Evolutionary conservation across 2,329 filamentous ascomycete species (phyloP).

Genomic region (Tolypocladium sp.): DNA sequence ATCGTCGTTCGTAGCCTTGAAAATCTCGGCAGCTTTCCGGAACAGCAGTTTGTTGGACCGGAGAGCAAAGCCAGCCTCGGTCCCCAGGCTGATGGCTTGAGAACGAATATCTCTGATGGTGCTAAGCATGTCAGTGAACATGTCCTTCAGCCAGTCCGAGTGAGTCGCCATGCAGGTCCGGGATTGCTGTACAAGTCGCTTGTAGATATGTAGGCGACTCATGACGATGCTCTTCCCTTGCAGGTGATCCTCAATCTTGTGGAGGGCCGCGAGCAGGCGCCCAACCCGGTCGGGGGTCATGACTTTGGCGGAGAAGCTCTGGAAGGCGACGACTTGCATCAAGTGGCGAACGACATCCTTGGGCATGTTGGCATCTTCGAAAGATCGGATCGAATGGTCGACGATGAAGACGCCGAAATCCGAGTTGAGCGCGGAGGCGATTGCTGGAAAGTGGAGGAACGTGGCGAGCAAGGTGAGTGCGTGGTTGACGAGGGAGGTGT

Average conservation of each 20-base stretch:
- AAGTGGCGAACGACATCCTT: conserved; percentile 74
- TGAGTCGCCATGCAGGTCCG: conserved; percentile 61
- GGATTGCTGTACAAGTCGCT: conserved; percentile 64
- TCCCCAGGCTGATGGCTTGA: conserved; percentile 65
- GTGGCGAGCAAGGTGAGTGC: conserved; percentile 69
- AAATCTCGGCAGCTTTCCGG: conserved; percentile 56
- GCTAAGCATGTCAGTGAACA: conserved; percentile 77
- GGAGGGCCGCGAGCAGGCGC: conserved; percentile 60
- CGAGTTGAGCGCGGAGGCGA: conserved; percentile 60
- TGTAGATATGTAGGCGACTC: conserved; percentile 70
- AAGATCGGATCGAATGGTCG: conserved; percentile 67
- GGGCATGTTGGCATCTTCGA: conserved; percentile 58
- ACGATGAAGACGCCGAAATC: conserved; percentile 76
- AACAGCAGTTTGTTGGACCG: conserved; percentile 61
- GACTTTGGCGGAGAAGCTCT: conserved; percentile 66
- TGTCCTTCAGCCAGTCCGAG: conserved; percentile 70
- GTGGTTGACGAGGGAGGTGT: conserved; percentile 66
- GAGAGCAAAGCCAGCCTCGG: conserved; percentile 59
- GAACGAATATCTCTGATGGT: conserved; percentile 65
- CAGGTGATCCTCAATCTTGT: conserved; percentile 63
- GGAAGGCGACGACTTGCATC: conserved; percentile 70
- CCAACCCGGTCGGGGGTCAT: conserved; percentile 65
- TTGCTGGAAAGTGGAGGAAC: conserved; percentile 65
- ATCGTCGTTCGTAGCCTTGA: conserved; percentile 40
- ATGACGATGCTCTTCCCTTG: conserved; percentile 74